Conservation (phyloP, 148 eudicot species). For the Cornus kousa region DNA sequence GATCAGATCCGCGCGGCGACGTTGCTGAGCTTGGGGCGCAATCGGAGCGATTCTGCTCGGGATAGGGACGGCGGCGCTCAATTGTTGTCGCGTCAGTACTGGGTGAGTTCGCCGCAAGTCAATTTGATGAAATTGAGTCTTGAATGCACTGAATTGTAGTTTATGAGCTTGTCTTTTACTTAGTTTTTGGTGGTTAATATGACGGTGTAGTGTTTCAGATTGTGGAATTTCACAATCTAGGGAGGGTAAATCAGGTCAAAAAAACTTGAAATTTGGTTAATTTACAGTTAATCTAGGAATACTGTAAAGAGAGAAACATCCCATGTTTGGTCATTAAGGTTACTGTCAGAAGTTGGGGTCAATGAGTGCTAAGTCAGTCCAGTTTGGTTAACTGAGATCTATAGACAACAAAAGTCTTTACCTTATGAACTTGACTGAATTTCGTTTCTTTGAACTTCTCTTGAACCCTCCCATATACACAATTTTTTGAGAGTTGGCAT, state of each 20-base stretch:
- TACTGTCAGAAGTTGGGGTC: not conserved
- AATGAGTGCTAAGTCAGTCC: not conserved
- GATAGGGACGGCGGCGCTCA: slow-evolving; percentile 50
- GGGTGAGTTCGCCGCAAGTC: slow-evolving; percentile 52
- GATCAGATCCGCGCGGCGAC: slow-evolving; percentile 54
- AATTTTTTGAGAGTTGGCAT: not conserved
- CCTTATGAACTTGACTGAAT: not conserved
- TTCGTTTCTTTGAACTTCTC: not conserved
- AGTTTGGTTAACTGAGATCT: not conserved
- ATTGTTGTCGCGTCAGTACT: slow-evolving; percentile 66
- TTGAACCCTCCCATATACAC: not conserved
- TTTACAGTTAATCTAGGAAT: not conserved
- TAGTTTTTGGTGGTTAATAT: slow-evolving; percentile 8
- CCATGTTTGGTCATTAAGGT: not conserved
- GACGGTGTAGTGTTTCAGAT: not conserved
- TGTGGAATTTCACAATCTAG: not conserved
- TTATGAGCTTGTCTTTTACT: not conserved
- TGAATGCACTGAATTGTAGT: not conserved
- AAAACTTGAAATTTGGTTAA: not conserved
- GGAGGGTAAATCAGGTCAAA: not conserved
- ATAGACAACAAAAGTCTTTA: not conserved
- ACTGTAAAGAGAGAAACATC: not conserved
- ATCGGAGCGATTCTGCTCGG: slow-evolving; percentile 19
- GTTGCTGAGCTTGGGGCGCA: slow-evolving; percentile 41
- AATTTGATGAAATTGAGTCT: not conserved